phyloP scores from a whole-genome alignment of 495 filamentous ascomycete genomes.

The Aspergillus baeticus region DNA sequence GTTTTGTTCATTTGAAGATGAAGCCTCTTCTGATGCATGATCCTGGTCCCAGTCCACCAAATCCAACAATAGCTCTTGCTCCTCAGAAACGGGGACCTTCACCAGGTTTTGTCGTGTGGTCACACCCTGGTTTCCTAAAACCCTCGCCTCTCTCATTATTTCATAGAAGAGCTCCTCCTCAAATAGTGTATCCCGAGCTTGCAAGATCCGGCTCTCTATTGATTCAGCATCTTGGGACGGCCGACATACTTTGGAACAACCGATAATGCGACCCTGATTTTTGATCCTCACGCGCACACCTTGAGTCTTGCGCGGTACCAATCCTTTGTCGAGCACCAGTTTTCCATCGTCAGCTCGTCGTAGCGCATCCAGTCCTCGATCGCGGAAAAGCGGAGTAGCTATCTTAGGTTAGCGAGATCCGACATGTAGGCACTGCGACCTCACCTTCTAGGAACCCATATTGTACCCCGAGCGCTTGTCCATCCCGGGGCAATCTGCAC shows the following conservation, averaged over 20 bases:
- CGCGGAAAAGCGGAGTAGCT: conserved; percentile 72
- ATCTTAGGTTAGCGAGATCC: background rate
- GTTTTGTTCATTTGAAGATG: conserved; percentile 25
- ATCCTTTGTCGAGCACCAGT: conserved; percentile 70
- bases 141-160: conserved; percentile 74
- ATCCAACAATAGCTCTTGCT: conserved; percentile 61
- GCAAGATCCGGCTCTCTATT: conserved; percentile 67
- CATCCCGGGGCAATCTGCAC: conserved; percentile 68
- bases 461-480: conserved; percentile 73
- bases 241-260: conserved; percentile 39
- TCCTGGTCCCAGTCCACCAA: conserved; percentile 58
- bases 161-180: conserved; percentile 95
- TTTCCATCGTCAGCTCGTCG: conserved; percentile 71
- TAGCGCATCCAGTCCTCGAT: conserved; percentile 75
- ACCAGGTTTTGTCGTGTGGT: conserved; percentile 57
- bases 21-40: conserved; percentile 1
- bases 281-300: conserved; percentile 62
- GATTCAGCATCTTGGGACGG: conserved; percentile 30
- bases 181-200: conserved; percentile 84
- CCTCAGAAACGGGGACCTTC: conserved; percentile 52
- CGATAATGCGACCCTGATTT: conserved; percentile 38
- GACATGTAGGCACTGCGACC: background rate
- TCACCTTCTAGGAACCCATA: conserved; percentile 83
- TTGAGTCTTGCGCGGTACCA: conserved; percentile 54
- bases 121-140: conserved; percentile 64